Evolutionary conservation across 2,329 filamentous ascomycete species (phyloP), one percentile per base, ranked within the genome.

Genomic region (Paraconiothyrium sp.): DNA sequence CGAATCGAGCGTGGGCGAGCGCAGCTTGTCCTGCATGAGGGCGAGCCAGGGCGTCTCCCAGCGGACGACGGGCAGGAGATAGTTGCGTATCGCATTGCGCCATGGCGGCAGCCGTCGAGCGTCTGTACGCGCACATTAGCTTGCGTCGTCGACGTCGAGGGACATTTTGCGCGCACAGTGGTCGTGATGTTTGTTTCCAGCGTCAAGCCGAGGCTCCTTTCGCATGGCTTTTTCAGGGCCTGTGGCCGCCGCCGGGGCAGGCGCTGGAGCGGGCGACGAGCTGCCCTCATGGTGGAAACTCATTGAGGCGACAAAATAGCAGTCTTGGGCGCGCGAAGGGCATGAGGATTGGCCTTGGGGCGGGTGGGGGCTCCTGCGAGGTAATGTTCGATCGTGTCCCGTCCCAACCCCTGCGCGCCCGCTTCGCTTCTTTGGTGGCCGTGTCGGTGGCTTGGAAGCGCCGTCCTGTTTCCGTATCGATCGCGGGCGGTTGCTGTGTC

Each of bases 11-110:
- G 91, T 86, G 0, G 93, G 92, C 22, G 92, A 90, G 73, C 94
- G 91, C 76, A 94, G 80, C 76, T 84, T 88, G 68, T 90, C 86
- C 84, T 99, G 95, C 74, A 97, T 82, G 82, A 88, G 90, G 60
- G 94, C 94, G 20, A 99, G 89, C 79, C 97, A 95, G 1, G 94
- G 94, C 34, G 95, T 99, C 83, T 99, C 95, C 90, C 90, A 94
- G 77, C 95, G 90, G 59, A 98, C 89, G 61, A 98, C 85, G 64
- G 94, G 94, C 61, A 99, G 89, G 61, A 94, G 84, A 70, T 83
- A 84, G 78, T 97, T 90, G 77, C 95, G 92, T 69, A 97, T 81
- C 64, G 84, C 83, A 82, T 97, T 97, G 72, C 95, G 90, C 95
- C 95, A 98, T 85, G 80, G 80, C 58, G 95, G 94, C 61, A 99